Conservation (phyloP, 129 eudicot species). For the Gnaphalium uliginosum region DNA sequence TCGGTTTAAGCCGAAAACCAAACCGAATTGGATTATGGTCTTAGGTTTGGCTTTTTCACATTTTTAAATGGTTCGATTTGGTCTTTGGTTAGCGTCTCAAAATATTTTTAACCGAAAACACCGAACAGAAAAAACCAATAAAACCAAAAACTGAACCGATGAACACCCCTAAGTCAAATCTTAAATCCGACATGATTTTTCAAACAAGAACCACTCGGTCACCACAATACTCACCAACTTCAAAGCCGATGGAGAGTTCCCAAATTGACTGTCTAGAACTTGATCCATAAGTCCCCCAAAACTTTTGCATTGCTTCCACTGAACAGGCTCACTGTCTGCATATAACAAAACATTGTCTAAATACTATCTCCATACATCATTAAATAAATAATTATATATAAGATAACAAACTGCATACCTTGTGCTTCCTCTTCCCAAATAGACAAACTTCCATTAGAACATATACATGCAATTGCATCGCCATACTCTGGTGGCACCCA, state of each 20-base stretch:
- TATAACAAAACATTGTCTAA: conserved; percentile 10
- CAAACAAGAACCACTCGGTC: neutral
- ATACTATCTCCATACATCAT: neutral
- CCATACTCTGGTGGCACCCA: conserved; percentile 97
- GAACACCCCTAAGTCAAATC: no score
- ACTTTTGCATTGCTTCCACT: conserved; percentile 75
- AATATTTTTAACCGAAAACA: no score
- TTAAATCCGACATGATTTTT: neutral
- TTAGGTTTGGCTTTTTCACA: no score
- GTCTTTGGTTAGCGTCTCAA: no score
- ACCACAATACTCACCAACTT: conserved; percentile 65
- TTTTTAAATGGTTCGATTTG: no score
- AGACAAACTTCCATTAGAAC: conserved; percentile 71
- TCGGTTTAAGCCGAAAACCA: no score
- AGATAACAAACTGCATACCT: conserved; percentile 42
- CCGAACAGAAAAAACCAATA: no score
- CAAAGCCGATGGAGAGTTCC: conserved; percentile 62
- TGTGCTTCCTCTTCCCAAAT: conserved; percentile 86
- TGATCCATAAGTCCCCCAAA: conserved; percentile 49
- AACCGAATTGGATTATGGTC: no score
- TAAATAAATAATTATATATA: no score
- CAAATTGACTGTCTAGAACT: conserved; percentile 78
- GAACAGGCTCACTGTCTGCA: conserved; percentile 51
- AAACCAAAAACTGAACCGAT: no score
- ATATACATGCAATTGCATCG: conserved; percentile 82